Evolutionary conservation across 148 eudicot species (phyloP), one percentile per base, ranked within the genome.

Genomic region (Persicaria maculosa): DNA sequence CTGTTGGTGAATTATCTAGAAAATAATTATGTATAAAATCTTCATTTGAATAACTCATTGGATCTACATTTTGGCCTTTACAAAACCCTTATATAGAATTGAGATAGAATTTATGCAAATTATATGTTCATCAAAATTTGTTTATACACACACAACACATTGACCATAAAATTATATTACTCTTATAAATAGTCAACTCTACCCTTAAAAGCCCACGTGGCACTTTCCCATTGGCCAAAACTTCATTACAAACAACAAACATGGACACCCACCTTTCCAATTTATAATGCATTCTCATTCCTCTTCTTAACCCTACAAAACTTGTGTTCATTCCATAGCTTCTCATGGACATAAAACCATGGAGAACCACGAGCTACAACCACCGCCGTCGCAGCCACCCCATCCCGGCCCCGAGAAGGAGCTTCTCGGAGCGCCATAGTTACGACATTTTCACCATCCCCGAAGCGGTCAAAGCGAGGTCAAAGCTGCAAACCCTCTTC

Each of bases 261-360:
- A 11, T 68, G 12, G 43, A 44, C 36, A 68, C 48, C 48, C 72
- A 68, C 8, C 50, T 17, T 17, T 44, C 31, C 45, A 70, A 70
- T 7, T 25, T 46, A 40, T 20, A 70, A 69, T 43, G 16, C 72
- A 10, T 4, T 36, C n/a, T 3, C 40, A 31, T 17, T 4, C 22
- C n/a, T 9, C 52, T 36, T n/a, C 16, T 8, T 20, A 7, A 43
- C 72, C 50, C n/a, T 43, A 6, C 5, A 7, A 6, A 44, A 44
- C 52, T 9, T 46, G 36, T 20, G 36, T n/a, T 9, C 73, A 70
- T 45, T n/a, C 36, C 50, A 70, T 70, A 17, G 44, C 71, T 65
- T 65, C 71, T 65, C 53, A 70, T 45, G 73, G 53, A 70, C 73
- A 70, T 70, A 25, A 22, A 70, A 47, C 12, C 52, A 70, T 17